A percentile compares a stretch with the other conserved stretches of the same genome.
Conservation (phyloP, 257 asterid species). For the Ilex aquifolium region DNA sequence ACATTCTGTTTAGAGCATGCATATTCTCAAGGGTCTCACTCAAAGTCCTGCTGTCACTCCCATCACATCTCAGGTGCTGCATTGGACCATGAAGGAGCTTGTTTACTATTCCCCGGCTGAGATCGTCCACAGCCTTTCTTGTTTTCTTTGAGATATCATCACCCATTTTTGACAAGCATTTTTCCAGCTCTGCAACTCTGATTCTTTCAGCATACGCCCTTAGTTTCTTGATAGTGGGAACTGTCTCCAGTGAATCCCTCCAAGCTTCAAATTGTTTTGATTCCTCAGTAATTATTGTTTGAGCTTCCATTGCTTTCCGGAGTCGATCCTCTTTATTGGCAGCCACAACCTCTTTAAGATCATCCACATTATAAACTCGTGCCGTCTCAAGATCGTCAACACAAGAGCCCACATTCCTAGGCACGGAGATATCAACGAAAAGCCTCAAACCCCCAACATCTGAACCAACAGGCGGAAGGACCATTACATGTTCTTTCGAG, state of each 20-base stretch:
- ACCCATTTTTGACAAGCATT: conserved; percentile 89
- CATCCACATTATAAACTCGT: conserved; percentile 84
- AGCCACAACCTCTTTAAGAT: conserved; percentile 90
- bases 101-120: conserved; percentile 84
- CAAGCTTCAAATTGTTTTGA: conserved; percentile 86
- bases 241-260: conserved; percentile 88
- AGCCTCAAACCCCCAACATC: conserved; percentile 57
- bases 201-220: conserved; percentile 88
- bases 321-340: conserved; percentile 87
- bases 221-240: conserved; percentile 91
- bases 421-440: conserved; percentile 82
- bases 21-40: conserved; percentile 94
- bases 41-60: conserved; percentile 83
- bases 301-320: conserved; percentile 94
- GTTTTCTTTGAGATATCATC: conserved; percentile 81
- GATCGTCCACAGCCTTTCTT: conserved; percentile 78
- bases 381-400: conserved; percentile 59
- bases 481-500: conserved; percentile 49
- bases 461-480: conserved; percentile 44
- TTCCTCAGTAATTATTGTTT: conserved; percentile 70
- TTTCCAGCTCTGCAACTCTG: conserved; percentile 77
- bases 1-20: conserved; percentile 93
- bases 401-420: conserved; percentile 85
- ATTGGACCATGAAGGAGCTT: conserved; percentile 95
- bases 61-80: conserved; percentile 97